These are phyloP conservation scores for Metrosideros polymorpha DNA, from an alignment of 441 rosid genomes.

Conservation along the genomic window DNA sequence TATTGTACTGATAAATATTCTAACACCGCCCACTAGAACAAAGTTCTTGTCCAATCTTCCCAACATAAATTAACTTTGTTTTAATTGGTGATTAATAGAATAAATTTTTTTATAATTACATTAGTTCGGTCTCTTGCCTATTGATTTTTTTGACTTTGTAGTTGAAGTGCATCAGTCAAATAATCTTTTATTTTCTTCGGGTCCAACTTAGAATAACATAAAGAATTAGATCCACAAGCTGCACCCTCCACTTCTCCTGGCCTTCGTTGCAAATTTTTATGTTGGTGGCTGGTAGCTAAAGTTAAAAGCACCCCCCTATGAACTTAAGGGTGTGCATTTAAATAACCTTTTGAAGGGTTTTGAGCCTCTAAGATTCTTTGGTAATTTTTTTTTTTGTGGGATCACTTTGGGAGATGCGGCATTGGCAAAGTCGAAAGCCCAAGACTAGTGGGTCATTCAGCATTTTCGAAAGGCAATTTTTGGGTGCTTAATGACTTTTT, in stretches of 20 bases:
- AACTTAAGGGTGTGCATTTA: not conserved
- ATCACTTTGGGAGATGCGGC: not conserved
- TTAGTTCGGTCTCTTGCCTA: not conserved
- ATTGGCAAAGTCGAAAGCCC: not conserved
- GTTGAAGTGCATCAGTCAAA: not conserved
- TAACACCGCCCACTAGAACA: not conserved
- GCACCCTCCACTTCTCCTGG: not conserved
- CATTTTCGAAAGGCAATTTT: not conserved
- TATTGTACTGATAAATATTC: not conserved
- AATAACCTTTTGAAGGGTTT: not conserved
- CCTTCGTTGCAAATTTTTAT: not conserved
- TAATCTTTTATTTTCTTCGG: not conserved
- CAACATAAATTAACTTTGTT: not conserved
- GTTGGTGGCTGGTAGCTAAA: not conserved
- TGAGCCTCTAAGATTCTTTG: too few relatives aligned
- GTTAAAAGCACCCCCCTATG: not conserved
- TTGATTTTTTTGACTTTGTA: not conserved
- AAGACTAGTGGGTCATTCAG: not conserved
- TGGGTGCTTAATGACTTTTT: rapidly evolving
- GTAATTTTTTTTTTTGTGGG: not conserved
- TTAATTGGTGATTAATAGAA: not conserved
- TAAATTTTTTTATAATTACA: not conserved
- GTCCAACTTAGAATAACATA: not conserved
- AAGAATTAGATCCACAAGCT: not conserved
- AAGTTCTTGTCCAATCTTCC: not conserved